A percentile compares a stretch with the other conserved stretches of the same genome.
These are phyloP conservation scores for Ilyonectria sp. DNA, from an alignment of 2,329 filamentous ascomycete species.

Conservation along the genomic window DNA sequence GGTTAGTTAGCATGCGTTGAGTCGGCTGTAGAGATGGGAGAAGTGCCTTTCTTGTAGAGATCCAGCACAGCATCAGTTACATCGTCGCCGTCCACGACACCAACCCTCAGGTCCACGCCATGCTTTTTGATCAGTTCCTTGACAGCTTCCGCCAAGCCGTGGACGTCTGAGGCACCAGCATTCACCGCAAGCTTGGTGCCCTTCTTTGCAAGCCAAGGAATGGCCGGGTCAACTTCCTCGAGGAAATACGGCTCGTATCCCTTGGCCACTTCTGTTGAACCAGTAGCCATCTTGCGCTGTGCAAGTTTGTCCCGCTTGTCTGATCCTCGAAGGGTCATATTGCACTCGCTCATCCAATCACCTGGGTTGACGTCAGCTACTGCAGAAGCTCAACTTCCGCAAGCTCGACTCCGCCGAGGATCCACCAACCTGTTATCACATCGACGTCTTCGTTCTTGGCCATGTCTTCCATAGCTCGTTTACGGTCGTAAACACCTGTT, in stretches of 20 bases:
- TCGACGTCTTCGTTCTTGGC: constrained; percentile 48
- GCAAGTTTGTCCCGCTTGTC: constrained; percentile 47
- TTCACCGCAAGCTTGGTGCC: constrained; percentile 56
- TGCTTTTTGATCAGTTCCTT: constrained; percentile 50
- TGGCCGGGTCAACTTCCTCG: constrained; percentile 50
- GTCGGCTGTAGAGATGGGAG: too few species aligned
- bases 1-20: neutral
- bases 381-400: neutral
- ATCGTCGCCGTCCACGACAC: constrained; percentile 54
- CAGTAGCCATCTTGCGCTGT: constrained; percentile 46
- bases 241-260: constrained; percentile 60
- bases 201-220: constrained; percentile 48
- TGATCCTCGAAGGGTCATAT: constrained; percentile 50
- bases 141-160: constrained; percentile 39
- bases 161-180: constrained; percentile 53
- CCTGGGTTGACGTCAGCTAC: constrained; percentile 35
- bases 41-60: constrained; percentile 42
- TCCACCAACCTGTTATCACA: constrained; percentile 39
- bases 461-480: constrained; percentile 46
- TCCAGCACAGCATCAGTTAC: constrained; percentile 47
- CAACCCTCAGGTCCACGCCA: constrained; percentile 51
- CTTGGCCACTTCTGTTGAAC: constrained; percentile 44
- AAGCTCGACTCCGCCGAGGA: neutral
- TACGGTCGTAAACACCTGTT: constrained; percentile 56
- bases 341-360: constrained; percentile 52